Base-by-base conservation (phyloP, 306 rosid genomes). In the Vigna reflexopilosa region DNA sequence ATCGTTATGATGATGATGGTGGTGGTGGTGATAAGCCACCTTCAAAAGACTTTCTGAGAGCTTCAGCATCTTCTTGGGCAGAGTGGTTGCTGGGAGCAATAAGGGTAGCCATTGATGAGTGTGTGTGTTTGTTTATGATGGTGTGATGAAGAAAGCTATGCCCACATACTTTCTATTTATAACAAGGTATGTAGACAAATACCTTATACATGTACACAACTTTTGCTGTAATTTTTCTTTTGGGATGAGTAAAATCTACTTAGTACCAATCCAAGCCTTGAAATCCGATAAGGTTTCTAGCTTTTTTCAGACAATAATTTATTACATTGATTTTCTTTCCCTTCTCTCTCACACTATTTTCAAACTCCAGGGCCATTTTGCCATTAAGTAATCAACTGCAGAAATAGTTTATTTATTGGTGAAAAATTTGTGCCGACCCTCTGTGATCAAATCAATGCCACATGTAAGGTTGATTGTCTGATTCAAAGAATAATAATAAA, bases 51-150 rank as follows among this genome's bases (percentile, higher is more conserved):
- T 76, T 87, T 63, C 70, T 77, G 80, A 93, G 86, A 83, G 80
- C 73, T 82, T 93, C 90, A 7, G 96, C 97, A 80, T 90, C 97
- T 68, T 67, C 88, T 10, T 20, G 55, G 10, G 93, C 83, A 67
- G 90, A 81, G 73, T 79, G 65, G 74, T 75, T 73, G 40, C 48
- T 72, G 7, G 85, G 81, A 67, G 81, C 87, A 82, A 76, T 49
- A 34, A 92, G 80, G 59, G 97, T 86, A 65, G 96, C 91, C 97
- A 92, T 88, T 54, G 64, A 54, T 74, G 78, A 68, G 42, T 17
- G 70, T 42, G n/a, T 4, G 10, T 42, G 47, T 67, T 26, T 26
- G 34, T 30, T 30, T 71, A 12, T 22, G 56, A 66, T 48, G 51
- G 2, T 55, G 19, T 72, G 73, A 73, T 83, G 83, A 68, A 77